A percentile compares a stretch with the other conserved stretches of the same genome.
Evolutionary conservation across 139 green algal species (phyloP).

Genomic region (Nannochloris sp.): DNA sequence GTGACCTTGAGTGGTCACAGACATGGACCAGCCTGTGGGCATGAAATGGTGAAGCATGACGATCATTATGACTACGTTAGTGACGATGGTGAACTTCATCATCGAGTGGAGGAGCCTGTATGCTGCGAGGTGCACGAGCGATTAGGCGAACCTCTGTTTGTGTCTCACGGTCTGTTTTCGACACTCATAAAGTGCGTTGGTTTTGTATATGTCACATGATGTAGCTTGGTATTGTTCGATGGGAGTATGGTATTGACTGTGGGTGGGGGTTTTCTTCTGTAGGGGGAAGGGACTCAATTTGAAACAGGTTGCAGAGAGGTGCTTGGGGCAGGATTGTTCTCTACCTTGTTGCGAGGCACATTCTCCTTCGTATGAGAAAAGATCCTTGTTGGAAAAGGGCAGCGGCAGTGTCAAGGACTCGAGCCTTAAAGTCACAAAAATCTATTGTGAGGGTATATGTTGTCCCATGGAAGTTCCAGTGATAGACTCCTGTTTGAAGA

Average conservation of each 20-base stretch:
- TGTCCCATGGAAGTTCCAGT: constrained; percentile 56
- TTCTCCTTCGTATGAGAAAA: background rate
- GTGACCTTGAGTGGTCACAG: constrained; percentile 1
- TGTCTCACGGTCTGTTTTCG: constrained; percentile 9
- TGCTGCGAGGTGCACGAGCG: constrained; percentile 6
- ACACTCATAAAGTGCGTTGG: background rate
- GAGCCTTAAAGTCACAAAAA: constrained; percentile 12
- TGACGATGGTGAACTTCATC: constrained; percentile 12
- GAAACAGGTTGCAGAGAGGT: background rate
- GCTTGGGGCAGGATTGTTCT: constrained; percentile 4
- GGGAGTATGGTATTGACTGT: too few species aligned
- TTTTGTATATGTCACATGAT: too few species aligned
- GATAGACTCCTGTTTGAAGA: constrained; percentile 41
- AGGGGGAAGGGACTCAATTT: too few species aligned
- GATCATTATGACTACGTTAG: constrained; percentile 30
- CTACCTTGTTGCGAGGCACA: background rate
- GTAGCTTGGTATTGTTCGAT: too few species aligned
- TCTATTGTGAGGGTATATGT: constrained; percentile 54
- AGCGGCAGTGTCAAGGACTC: background rate
- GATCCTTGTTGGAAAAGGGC: too few species aligned
- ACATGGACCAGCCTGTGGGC: constrained; percentile 18
- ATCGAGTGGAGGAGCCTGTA: background rate
- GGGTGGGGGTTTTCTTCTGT: too few species aligned
- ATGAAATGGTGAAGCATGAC: constrained; percentile 23
- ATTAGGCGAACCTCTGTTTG: background rate